A percentile compares a stretch with the other conserved stretches of the same genome.
These are phyloP conservation scores for Leccinum arenicola DNA, from an alignment of 768 basidiomycete species.

Conservation along the genomic window DNA sequence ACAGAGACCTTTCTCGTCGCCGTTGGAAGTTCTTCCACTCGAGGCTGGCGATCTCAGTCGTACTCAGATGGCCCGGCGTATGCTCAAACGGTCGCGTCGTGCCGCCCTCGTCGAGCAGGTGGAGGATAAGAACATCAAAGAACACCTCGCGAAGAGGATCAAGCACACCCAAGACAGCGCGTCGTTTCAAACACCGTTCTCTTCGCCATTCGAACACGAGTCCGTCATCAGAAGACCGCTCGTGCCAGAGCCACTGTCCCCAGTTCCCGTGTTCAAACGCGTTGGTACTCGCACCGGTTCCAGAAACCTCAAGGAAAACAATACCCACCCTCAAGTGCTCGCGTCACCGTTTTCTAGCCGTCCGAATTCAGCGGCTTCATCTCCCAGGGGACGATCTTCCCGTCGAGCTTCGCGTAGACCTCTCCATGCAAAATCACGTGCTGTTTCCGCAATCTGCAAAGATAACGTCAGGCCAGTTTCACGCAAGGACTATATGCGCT, in stretches of 20 bases:
- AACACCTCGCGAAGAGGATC: slow-evolving; percentile 34
- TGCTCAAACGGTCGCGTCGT: slow-evolving; percentile 49
- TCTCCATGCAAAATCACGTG: slow-evolving; percentile 36
- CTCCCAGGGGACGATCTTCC: slow-evolving; percentile 26
- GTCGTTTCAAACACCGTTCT: slow-evolving; percentile 23
- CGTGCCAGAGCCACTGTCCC: slow-evolving; percentile 39
- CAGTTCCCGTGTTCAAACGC: slow-evolving; percentile 37
- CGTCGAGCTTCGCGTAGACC: slow-evolving; percentile 18
- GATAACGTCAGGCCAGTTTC: slow-evolving; percentile 16
- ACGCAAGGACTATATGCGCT: slow-evolving; percentile 28
- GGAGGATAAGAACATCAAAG: slow-evolving; percentile 22
- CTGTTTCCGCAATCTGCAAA: slow-evolving; percentile 33
- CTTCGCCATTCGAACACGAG: slow-evolving; percentile 21
- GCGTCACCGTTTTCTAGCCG: slow-evolving; percentile 48
- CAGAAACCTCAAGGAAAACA: slow-evolving; percentile 41
- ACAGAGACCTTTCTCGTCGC: slow-evolving; percentile 22
- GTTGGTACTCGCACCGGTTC: slow-evolving; percentile 39
- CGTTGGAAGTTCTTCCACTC: slow-evolving; percentile 26
- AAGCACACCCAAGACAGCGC: slow-evolving; percentile 23
- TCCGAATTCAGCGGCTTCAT: slow-evolving; percentile 39
- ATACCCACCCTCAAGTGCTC: slow-evolving; percentile 24
- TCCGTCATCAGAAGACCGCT: slow-evolving; percentile 20
- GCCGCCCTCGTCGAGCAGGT: slow-evolving; percentile 22
- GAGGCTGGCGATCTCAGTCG: slow-evolving; percentile 34
- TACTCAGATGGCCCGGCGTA: slow-evolving; percentile 42